phyloP scores from a whole-genome alignment of 768 basidiomycete genomes.

The Agrocybe chaxingu region DNA sequence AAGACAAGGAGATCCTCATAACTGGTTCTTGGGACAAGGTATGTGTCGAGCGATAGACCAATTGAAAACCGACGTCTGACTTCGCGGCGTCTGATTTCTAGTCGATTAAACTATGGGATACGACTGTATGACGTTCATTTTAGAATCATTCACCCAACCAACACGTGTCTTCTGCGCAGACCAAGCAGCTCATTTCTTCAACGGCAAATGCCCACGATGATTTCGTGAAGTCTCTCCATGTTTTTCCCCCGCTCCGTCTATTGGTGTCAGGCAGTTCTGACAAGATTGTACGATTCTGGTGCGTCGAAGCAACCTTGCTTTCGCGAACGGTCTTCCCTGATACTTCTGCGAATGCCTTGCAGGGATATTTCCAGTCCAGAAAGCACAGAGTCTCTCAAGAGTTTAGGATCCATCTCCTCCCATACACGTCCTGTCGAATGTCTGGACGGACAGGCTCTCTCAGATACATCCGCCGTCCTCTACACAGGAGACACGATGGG shows the following conservation, averaged over 20 bases:
- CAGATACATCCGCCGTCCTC: constrained; percentile 47
- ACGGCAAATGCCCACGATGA: constrained; percentile 75
- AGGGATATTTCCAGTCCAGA: constrained; percentile 64
- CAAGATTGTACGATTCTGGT: constrained; percentile 87
- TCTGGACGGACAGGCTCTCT: constrained; percentile 51
- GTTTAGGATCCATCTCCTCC: constrained; percentile 68
- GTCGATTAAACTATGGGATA: constrained; percentile 89
- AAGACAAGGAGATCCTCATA: constrained; percentile 56
- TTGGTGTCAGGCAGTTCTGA: constrained; percentile 90
- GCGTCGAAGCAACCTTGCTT: constrained; percentile 17
- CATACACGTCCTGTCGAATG: constrained; percentile 90
- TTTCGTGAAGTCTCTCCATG: constrained; percentile 84
- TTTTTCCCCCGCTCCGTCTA: constrained; percentile 61
- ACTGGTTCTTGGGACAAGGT: constrained; percentile 96
- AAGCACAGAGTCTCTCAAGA: constrained; percentile 39
- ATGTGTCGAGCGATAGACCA: constrained; percentile 1
- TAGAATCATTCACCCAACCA: not conserved
- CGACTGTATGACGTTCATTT: constrained; percentile 41
- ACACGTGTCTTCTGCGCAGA: constrained; percentile 39
- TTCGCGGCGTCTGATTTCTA: constrained; percentile 25
- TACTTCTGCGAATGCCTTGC: not conserved
- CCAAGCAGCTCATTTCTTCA: constrained; percentile 64
- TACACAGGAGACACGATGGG: constrained; percentile 95
- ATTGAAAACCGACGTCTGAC: constrained; percentile 4
- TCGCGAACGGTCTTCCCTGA: not conserved